Base-by-base conservation (phyloP, 2,329 filamentous ascomycete species). In the Rhynchosporium secalis region DNA sequence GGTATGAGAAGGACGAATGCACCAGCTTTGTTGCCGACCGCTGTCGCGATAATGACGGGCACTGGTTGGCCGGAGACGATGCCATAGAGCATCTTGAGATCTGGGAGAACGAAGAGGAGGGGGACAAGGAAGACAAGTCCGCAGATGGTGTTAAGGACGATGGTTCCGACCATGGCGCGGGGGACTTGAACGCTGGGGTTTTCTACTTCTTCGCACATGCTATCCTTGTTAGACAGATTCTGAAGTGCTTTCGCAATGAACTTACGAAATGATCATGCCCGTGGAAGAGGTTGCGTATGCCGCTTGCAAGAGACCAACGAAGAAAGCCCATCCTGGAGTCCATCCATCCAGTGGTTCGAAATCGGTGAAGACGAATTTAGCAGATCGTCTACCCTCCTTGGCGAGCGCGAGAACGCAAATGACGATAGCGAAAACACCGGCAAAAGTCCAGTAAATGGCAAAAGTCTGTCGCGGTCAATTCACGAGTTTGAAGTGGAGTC, bases 221-320 rank as follows among this genome's bases (percentile, higher is more conserved):
- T 91, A 8, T 88, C n/a, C 26, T 26, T 54, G 26, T 57, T 55
- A 58, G 57, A 29, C 13, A 7, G 12, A 13, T 15, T 45, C 26
- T 1, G 38, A n/a, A 8, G 8, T 15, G 5, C 10, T 20, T 13
- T 28, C 38, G 29, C n/a, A 52, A 36, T 4, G 29, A 41, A 80
- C 85, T 80, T 77, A 88, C 85, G 86, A 89, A 73, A 91, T 88
- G 63, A 92, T 88, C 89, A 92, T 92, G 76, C 89, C 89, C 0
- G 88, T 91, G 15, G 87, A 89, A 3, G 88, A 91, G 13, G 88
- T 90, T 51, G 86, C 87, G 71, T 91, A 91, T 65, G 85, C 88
- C 56, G 86, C 88, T 70, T 90, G 88, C 26, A 91, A 78, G 33
- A 91, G 80, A 72, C 88, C 88, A 63, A 91, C 85, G 72, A 83